These are phyloP conservation scores for Xylaria palmicola DNA, from an alignment of 495 filamentous ascomycete species.

Conservation along the genomic window DNA sequence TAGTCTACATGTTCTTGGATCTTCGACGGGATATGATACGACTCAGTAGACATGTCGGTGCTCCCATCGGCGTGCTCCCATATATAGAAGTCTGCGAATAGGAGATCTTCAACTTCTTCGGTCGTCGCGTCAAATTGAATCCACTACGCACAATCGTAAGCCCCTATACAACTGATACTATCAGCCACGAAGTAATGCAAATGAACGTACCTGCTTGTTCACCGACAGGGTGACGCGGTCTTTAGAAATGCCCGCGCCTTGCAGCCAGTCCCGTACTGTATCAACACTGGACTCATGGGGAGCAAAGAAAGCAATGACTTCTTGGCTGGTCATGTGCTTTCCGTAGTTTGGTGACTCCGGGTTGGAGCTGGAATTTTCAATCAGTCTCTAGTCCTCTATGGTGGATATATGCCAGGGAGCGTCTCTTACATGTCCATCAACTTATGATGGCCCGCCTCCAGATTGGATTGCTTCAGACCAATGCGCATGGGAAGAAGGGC, in stretches of 20 bases:
- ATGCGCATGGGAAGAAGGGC: conserved; percentile 33
- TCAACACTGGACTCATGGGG: conserved; percentile 43
- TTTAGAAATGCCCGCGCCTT: conserved; percentile 46
- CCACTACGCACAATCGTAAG: conserved; percentile 32
- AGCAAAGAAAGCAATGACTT: conserved; percentile 54
- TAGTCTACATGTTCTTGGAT: conserved; percentile 58
- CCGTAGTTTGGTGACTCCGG: conserved; percentile 58
- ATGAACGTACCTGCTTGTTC: conserved; percentile 25
- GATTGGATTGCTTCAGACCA: conserved; percentile 31
- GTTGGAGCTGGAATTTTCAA: conserved; percentile 71
- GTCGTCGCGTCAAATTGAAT: conserved; percentile 55
- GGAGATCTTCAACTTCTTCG: conserved; percentile 53
- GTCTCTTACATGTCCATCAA: conserved; percentile 34
- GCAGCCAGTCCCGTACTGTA: conserved; percentile 50
- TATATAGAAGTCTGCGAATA: conserved; percentile 55
- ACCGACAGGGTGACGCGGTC: conserved; percentile 18
- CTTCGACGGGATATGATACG: conserved; percentile 55
- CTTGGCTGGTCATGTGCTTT: conserved; percentile 47
- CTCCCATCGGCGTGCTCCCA: conserved; percentile 45
- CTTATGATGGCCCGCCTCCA: conserved; percentile 29
- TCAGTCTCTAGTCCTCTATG: conserved; percentile 42
- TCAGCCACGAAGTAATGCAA: neutral
- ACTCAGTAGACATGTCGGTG: conserved; percentile 31
- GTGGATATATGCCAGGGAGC: neutral
- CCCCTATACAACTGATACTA: conserved; percentile 29